Conservation (phyloP, 805 yeast species). For the Maudiozyma serrabonitensis region DNA sequence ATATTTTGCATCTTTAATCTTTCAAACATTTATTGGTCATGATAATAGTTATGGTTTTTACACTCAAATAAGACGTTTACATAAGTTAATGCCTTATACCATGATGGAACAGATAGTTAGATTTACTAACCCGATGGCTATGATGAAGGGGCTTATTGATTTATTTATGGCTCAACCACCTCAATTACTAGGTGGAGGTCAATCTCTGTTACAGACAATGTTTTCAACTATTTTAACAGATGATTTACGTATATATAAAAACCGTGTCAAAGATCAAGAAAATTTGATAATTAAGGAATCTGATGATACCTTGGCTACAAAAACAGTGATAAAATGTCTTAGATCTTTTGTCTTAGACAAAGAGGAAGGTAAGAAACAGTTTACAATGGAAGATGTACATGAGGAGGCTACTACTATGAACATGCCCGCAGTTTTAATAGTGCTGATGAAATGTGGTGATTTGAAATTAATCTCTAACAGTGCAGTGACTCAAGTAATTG, state of each 20-base stretch:
- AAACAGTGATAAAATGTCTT: slow-evolving; percentile 23
- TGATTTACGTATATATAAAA: slow-evolving; percentile 56
- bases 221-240: slow-evolving; percentile 67
- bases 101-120: slow-evolving; percentile 66
- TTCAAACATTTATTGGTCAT: slow-evolving; percentile 68
- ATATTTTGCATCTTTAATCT: slow-evolving; percentile 75
- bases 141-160: slow-evolving; percentile 72
- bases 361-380: slow-evolving; percentile 16
- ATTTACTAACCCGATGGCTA: slow-evolving; percentile 79
- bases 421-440: slow-evolving; percentile 20
- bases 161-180: slow-evolving; percentile 73
- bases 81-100: slow-evolving; percentile 69
- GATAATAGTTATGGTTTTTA: slow-evolving; percentile 75
- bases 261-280: slow-evolving; percentile 40
- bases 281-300: slow-evolving; percentile 22
- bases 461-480: slow-evolving; percentile 12
- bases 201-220: slow-evolving; percentile 61
- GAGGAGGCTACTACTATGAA: slow-evolving; percentile 23
- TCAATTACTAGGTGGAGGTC: slow-evolving; percentile 33
- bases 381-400: slow-evolving; percentile 24
- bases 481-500: slow-evolving; percentile 21
- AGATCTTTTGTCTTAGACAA: slow-evolving; percentile 25
- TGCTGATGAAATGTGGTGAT: slow-evolving; percentile 20
- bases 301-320: slow-evolving; percentile 14
- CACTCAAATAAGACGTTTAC: slow-evolving; percentile 60